Evolutionary conservation across 1,139 yeast genomes (phyloP).

Genomic region (Zygoascus meyerae): DNA sequence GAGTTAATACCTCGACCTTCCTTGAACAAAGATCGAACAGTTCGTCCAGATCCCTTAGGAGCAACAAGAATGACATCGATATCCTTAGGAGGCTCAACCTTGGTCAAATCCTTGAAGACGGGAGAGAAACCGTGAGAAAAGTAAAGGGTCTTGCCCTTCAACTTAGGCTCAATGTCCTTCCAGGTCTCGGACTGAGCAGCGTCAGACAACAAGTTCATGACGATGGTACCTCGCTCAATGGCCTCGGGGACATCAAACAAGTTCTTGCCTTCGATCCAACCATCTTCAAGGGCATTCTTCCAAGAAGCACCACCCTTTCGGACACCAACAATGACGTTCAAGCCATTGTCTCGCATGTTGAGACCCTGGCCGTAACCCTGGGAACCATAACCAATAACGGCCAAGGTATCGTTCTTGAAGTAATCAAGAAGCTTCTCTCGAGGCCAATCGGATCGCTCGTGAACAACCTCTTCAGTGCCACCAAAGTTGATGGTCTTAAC

Average conservation of each 20-base stretch:
- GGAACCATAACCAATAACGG: constrained; percentile 98
- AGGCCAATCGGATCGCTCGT: constrained; percentile 99
- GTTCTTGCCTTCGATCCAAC: constrained; percentile 99
- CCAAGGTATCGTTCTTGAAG: constrained; percentile 97
- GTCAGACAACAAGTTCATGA: constrained; percentile 97
- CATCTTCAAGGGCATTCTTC: constrained; percentile 99
- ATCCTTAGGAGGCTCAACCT: constrained; percentile 91
- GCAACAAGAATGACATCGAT: constrained; percentile 97
- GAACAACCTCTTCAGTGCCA: constrained; percentile 90
- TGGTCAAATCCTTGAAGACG: constrained; percentile 94
- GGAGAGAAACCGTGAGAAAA: constrained; percentile 99
- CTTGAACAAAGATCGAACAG: constrained; percentile 97
- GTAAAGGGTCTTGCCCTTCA: constrained; percentile 96
- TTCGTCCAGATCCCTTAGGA: constrained; percentile 99
- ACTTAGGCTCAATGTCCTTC: constrained; percentile 76
- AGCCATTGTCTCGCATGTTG: constrained; percentile 97
- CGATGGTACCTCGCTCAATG: constrained; percentile 79
- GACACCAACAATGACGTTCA: constrained; percentile 96
- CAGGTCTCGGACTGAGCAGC: constrained; percentile 99
- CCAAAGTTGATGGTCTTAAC: constrained; percentile 94
- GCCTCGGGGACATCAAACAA: constrained; percentile 94
- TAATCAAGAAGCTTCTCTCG: constrained; percentile 90
- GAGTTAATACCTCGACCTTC: constrained; percentile 99
- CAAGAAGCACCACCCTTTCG: constrained; percentile 98
- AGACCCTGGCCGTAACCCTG: constrained; percentile 99